Conservation (phyloP, 1,284 basidiomycete species). For the Polyporus tsugae region DNA sequence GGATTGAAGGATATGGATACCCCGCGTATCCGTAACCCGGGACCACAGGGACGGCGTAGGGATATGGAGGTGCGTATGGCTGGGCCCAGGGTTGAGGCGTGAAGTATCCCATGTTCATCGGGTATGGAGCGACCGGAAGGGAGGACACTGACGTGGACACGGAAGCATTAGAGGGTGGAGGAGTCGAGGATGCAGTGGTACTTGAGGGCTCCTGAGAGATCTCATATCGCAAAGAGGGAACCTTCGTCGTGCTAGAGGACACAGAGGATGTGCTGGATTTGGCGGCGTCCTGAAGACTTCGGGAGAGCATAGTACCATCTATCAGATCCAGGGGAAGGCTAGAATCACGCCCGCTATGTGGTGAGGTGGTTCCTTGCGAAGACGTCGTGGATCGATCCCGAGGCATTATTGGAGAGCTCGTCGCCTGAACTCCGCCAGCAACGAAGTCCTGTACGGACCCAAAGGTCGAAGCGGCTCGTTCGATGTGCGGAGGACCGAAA, state of each 20-base stretch:
- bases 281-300: slow-evolving; percentile 2
- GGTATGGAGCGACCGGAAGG: slow-evolving; percentile 46
- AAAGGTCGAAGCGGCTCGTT: background rate
- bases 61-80: slow-evolving; percentile 57
- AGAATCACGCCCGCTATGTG: background rate
- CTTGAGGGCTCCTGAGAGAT: slow-evolving; percentile 16
- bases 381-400: background rate
- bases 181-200: slow-evolving; percentile 18
- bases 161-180: slow-evolving; percentile 27
- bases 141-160: slow-evolving; percentile 39
- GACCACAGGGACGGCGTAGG: slow-evolving; percentile 60
- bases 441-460: background rate
- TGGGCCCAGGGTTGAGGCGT: slow-evolving; percentile 61
- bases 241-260: slow-evolving; percentile 32
- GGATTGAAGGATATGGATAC: slow-evolving; percentile 46
- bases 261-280: slow-evolving; percentile 22
- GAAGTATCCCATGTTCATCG: slow-evolving; percentile 56
- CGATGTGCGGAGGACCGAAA: background rate
- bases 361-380: background rate
- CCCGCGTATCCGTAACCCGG: slow-evolving; percentile 51
- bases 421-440: background rate
- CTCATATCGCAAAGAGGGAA: slow-evolving; percentile 20
- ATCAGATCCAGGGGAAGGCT: background rate
- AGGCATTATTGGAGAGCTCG: background rate
- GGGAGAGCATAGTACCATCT: background rate